A percentile compares a stretch with the other conserved stretches of the same genome.
Conservation (phyloP, 768 basidiomycete species). For the Termitomyces bulborhizus region DNA sequence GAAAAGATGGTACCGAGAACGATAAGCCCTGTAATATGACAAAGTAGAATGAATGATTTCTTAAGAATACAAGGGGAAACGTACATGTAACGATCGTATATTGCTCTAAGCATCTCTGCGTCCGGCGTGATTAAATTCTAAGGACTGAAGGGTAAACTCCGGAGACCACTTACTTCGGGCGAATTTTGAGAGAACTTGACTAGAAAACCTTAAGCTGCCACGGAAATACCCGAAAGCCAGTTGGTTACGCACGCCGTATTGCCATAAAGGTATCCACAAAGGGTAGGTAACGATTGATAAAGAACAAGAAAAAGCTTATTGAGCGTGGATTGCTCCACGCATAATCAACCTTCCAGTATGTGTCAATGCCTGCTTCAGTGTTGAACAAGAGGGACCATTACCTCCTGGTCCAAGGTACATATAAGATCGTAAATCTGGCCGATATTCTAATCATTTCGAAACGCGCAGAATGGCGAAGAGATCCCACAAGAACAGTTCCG, state of each 20-base stretch:
- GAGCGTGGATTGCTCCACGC: conserved; percentile 26
- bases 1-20: conserved; percentile 30
- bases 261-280: conserved; percentile 32
- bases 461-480: neutral
- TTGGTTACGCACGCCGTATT: conserved; percentile 20
- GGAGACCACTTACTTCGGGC: conserved; percentile 2
- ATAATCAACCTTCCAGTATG: conserved; percentile 21
- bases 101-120: conserved; percentile 18
- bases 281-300: conserved; percentile 34
- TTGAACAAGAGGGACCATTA: neutral
- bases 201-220: neutral
- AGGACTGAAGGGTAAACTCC: too few species aligned
- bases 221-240: neutral
- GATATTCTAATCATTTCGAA: neutral
- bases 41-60: neutral
- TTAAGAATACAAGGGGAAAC: neutral
- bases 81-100: conserved; percentile 27
- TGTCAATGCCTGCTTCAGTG: neutral
- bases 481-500: conserved; percentile 19
- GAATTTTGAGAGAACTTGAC: conserved; percentile 8
- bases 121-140: neutral
- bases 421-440: conserved; percentile 28
- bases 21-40: conserved; percentile 20
- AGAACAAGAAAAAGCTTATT: conserved; percentile 26
- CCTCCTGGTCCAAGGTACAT: conserved; percentile 31